A percentile compares a stretch with the other conserved stretches of the same genome.
Evolutionary conservation across 179 eudicot genomes (phyloP).

Genomic region (Actinidia arguta): DNA sequence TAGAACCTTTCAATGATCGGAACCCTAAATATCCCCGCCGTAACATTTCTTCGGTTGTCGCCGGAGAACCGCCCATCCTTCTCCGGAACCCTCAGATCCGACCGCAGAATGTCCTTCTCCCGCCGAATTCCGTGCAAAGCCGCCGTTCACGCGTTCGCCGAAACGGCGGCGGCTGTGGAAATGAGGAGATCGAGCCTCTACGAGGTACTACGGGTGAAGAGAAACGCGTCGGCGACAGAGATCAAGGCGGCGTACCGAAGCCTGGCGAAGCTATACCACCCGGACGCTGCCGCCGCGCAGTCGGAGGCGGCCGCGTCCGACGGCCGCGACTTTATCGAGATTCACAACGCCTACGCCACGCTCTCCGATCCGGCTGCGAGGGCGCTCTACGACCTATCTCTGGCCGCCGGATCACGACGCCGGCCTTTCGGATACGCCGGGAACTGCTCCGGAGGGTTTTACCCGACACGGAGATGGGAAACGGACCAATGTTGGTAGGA

Average conservation of each 20-base stretch:
- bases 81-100: not conserved
- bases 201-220: constrained; percentile 54
- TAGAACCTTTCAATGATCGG: constrained; percentile 25
- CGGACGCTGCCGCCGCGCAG: too few relatives aligned
- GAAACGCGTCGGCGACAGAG: constrained; percentile 51
- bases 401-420: constrained; percentile 19
- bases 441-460: constrained; percentile 31
- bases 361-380: constrained; percentile 79
- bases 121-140: not conserved
- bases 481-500: constrained; percentile 90
- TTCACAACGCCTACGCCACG: constrained; percentile 71
- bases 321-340: constrained; percentile 47
- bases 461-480: constrained; percentile 68
- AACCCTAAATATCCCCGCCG: constrained; percentile 19
- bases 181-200: constrained; percentile 41
- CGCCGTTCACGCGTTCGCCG: constrained; percentile 26
- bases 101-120: not conserved
- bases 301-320: too few relatives aligned
- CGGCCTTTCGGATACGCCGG: not conserved
- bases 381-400: constrained; percentile 52
- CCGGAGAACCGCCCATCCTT: not conserved
- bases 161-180: constrained; percentile 15
- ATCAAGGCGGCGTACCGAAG: constrained; percentile 65
- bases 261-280: constrained; percentile 67
- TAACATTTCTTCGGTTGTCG: not conserved